Base-by-base conservation (phyloP, 2,329 filamentous ascomycete species). In the Waltergamsia citrina region DNA sequence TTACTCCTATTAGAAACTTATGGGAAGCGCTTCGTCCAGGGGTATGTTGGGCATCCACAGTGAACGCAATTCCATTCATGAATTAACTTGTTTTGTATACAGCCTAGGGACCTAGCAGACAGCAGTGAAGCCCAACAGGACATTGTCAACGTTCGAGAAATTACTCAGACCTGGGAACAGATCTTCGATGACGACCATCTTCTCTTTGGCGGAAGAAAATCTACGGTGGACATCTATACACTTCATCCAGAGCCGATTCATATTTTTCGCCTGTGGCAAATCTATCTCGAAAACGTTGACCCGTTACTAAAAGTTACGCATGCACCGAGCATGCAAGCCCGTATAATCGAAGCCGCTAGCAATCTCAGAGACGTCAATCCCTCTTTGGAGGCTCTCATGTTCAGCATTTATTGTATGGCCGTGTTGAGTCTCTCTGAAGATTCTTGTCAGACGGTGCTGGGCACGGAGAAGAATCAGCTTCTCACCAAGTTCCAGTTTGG, bases 261-360 rank as follows among this genome's bases (percentile, higher is more conserved):
- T 0, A 63, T 69, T 6, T 65, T 71, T 37, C 48, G 54, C 17
- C 51, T 72, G 1, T 79, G 74, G 72, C 71, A 78, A 44, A 52
- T 66, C 1, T 79, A 71, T 40, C 50, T 78, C 1, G 63, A 75
- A 19, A 74, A 74, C 26, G 64, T 78, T 33, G 61, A 78, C 40
- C 73, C 74, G 0, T 41, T 79, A 3, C 50, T 77, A n/a, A 77
- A 74, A 34, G 57, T 78, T 23, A 69, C 69, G 0, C 74, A 79
- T 42, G 62, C 64, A 0, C 72, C 74, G 0, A 74, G 51, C 2
- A 44, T 78, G 0, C 73, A 78, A 39, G 42, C 46, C 2, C 62
- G 59, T 4, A 63, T 79, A 5, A 59, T 77, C 10, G 62, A 72
- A 14, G 69, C 67, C 2, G 55, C 54, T 1, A 51, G 57, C 7